A percentile compares a stretch with the other conserved stretches of the same genome.
Conservation (phyloP, 2,329 filamentous ascomycete species). For the Sporothrix dimorphospora region DNA sequence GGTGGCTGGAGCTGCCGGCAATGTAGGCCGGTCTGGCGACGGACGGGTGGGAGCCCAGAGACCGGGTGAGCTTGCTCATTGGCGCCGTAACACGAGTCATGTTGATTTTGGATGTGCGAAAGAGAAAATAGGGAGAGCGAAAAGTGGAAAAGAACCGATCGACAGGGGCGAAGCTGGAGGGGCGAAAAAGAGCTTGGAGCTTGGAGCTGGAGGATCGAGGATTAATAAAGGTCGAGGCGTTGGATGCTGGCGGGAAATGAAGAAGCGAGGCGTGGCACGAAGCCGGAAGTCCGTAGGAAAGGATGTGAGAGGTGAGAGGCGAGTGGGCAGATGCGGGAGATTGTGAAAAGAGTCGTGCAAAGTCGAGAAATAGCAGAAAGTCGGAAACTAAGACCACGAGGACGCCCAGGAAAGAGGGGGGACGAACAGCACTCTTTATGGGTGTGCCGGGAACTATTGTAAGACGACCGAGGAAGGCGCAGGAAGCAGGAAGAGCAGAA, state of each 20-base stretch:
- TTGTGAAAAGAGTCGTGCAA: neutral
- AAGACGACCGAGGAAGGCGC: constrained; percentile 25
- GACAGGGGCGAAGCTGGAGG: neutral
- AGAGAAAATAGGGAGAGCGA: neutral
- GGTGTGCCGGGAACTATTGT: neutral
- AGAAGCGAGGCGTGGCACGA: constrained; percentile 17
- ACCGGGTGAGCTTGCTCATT: constrained; percentile 53
- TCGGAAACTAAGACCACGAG: neutral
- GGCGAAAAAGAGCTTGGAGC: neutral
- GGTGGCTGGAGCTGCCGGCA: constrained; percentile 37
- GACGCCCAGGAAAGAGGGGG: neutral
- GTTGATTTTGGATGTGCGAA: constrained; percentile 38
- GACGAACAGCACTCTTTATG: constrained; percentile 22
- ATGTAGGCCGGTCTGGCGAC: constrained; percentile 41
- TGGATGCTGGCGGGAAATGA: neutral
- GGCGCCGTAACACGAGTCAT: constrained; percentile 58
- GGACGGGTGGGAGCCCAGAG: constrained; percentile 49
- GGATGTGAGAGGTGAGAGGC: neutral
- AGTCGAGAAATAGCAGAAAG: constrained; percentile 1
- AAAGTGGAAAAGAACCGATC: neutral
- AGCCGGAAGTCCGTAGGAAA: constrained; percentile 24
- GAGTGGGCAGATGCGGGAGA: neutral
- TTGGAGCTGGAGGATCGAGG: neutral
- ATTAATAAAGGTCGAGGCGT: neutral
- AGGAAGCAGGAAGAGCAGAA: neutral